A percentile compares a stretch with the other conserved stretches of the same genome.
These are phyloP conservation scores for Syncephalis plumigaleata DNA, from an alignment of 371 early-diverging fungal species.

Conservation along the genomic window DNA sequence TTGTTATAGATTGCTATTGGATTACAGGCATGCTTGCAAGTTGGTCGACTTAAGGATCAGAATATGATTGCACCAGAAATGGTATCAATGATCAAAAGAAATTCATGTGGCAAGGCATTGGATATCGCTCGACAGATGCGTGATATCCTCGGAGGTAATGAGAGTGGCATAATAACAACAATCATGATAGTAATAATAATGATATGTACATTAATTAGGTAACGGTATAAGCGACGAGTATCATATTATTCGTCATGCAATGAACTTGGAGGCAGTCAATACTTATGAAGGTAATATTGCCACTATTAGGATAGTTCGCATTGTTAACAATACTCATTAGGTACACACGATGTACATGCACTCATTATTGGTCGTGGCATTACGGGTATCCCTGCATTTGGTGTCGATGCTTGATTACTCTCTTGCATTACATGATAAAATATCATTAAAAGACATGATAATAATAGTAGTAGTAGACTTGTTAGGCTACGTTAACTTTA, in stretches of 20 bases:
- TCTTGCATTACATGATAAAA: too few relatives aligned
- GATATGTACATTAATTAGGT: conserved; percentile 13
- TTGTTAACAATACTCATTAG: conserved; percentile 3
- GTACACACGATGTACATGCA: conserved; percentile 91
- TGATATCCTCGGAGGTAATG: conserved; percentile 65
- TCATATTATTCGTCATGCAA: conserved; percentile 89
- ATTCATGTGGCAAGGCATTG: conserved; percentile 89
- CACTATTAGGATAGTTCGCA: background rate
- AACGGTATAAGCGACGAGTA: conserved; percentile 96
- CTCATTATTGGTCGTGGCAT: conserved; percentile 90
- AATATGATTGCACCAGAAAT: conserved; percentile 82
- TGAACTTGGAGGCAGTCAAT: conserved; percentile 91
- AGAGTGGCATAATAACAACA: background rate
- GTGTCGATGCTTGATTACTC: conserved; percentile 15
- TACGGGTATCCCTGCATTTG: conserved; percentile 80
- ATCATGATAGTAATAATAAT: background rate
- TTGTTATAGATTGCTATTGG: conserved; percentile 58
- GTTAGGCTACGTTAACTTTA: too few relatives aligned
- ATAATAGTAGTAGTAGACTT: too few relatives aligned
- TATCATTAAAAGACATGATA: too few relatives aligned
- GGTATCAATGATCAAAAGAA: conserved; percentile 93
- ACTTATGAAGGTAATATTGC: conserved; percentile 66
- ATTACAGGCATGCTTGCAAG: conserved; percentile 79
- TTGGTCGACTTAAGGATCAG: conserved; percentile 86
- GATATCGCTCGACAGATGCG: conserved; percentile 82